Percentiles rank a stretch among this genome's conserved stretches.
Conservation (phyloP, 2,329 filamentous ascomycete species). For the Grosmannia serpens region DNA sequence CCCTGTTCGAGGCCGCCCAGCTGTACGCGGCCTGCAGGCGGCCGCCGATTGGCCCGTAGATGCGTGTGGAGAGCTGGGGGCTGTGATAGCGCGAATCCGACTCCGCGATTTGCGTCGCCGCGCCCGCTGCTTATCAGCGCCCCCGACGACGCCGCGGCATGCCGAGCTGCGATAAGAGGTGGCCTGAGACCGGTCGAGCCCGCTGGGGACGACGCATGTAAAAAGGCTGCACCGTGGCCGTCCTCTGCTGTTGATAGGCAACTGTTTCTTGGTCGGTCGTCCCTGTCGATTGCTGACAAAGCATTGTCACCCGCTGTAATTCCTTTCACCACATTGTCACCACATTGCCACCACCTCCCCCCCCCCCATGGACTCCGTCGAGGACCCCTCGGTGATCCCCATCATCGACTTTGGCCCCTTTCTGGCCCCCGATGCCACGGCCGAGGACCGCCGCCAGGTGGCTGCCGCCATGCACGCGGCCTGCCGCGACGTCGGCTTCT, state of each 20-base stretch:
- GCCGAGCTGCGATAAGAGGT: not conserved
- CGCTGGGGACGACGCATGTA: not conserved
- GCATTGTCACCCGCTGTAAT: not conserved
- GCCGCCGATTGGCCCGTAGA: not conserved
- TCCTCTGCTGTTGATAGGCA: not conserved
- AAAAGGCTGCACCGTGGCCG: not conserved
- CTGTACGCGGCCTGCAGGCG: slow-evolving; percentile 30
- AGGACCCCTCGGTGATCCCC: not conserved
- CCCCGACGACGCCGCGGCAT: not conserved
- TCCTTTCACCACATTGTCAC: not conserved
- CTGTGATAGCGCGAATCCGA: not conserved
- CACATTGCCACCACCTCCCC: not conserved
- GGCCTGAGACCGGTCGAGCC: not conserved
- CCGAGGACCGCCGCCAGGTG: not conserved
- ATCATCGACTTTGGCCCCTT: slow-evolving; percentile 4
- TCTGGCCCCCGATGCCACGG: not conserved
- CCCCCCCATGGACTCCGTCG: not conserved
- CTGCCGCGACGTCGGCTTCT: slow-evolving; percentile 25
- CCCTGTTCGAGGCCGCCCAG: slow-evolving; percentile 49
- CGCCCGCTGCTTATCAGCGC: not conserved
- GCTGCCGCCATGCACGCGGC: not conserved
- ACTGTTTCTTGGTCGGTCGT: not conserved
- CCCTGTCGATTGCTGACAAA: no score
- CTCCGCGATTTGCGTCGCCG: no score
- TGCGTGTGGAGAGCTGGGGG: not conserved